These are phyloP conservation scores for Ziziphus jujuba DNA, from an alignment of 306 rosid species.

Conservation along the genomic window DNA sequence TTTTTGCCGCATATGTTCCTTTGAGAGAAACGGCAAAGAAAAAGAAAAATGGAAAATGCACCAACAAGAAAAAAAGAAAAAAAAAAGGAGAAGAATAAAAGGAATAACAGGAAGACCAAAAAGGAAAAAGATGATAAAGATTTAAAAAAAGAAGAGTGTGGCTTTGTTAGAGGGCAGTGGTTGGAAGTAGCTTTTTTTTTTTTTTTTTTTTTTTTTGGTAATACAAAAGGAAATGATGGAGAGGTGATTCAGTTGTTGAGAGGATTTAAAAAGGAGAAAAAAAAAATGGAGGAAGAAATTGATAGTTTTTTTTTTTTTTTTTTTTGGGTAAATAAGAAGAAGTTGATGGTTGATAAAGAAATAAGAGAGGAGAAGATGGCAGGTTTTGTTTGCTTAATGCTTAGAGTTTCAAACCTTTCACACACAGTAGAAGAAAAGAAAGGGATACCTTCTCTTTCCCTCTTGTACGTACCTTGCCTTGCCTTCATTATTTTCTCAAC, in stretches of 20 bases:
- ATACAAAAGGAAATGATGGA: slow-evolving; percentile 7
- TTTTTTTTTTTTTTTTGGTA: no score
- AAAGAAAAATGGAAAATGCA: slow-evolving; percentile 9
- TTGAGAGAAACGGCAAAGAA: no score
- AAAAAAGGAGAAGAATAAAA: slow-evolving; percentile 5
- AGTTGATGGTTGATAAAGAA: not conserved
- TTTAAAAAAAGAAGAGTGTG: slow-evolving; percentile 4
- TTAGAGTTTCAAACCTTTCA: slow-evolving; percentile 42
- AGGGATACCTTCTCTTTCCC: slow-evolving; percentile 49
- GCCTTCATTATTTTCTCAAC: slow-evolving; percentile 25
- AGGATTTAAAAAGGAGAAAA: slow-evolving; percentile 8
- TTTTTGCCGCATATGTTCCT: slow-evolving; percentile 55
- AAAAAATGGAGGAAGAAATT: not conserved
- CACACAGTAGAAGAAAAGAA: slow-evolving; percentile 51
- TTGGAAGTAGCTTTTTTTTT: no score
- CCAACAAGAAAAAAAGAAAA: not conserved
- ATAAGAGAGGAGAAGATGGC: not conserved
- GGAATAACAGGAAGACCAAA: not conserved
- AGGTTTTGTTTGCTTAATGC: slow-evolving; percentile 37
- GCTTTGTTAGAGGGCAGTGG: slow-evolving; percentile 18
- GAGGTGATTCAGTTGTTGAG: slow-evolving; percentile 24
- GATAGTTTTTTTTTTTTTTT: no score
- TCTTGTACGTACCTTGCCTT: not conserved
- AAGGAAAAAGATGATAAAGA: not conserved
- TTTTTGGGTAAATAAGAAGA: no score